phyloP scores from a whole-genome alignment of 164 flowering plant genomes.

The Macadamia integrifolia region DNA sequence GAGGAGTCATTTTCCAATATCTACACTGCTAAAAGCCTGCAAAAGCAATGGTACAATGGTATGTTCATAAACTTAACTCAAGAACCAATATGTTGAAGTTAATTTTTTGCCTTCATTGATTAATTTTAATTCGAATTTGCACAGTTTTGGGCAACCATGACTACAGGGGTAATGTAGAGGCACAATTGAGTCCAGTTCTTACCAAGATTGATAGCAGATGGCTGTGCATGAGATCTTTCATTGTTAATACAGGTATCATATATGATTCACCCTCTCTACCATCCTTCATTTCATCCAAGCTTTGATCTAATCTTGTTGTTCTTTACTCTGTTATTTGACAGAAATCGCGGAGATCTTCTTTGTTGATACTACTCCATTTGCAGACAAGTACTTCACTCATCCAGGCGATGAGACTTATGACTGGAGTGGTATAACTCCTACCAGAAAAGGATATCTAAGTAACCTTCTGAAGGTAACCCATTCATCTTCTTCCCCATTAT shows the following conservation, averaged over 20 bases:
- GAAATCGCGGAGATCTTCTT: constrained; percentile 45
- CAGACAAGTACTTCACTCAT: constrained; percentile 34
- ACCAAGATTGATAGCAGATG: constrained; percentile 57
- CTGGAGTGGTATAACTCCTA: constrained; percentile 38
- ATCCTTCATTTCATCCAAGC: no score
- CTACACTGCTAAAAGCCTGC: constrained; percentile 62
- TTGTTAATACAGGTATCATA: constrained; percentile 64
- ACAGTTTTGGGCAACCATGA: constrained; percentile 96
- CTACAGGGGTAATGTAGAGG: constrained; percentile 77
- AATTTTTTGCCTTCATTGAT: not conserved
- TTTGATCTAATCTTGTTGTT: not conserved
- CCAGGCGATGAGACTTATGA: constrained; percentile 32
- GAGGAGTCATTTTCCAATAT: constrained; percentile 51
- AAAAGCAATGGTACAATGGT: constrained; percentile 73
- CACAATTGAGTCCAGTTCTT: constrained; percentile 74
- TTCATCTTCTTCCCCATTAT: not conserved
- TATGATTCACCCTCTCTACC: not conserved
- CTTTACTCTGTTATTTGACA: constrained; percentile 3
- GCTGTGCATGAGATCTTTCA: constrained; percentile 74
- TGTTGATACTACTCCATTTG: constrained; percentile 51
- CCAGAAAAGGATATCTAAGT: constrained; percentile 24
- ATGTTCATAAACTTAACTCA: constrained; percentile 9
- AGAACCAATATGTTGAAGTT: not conserved
- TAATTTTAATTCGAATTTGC: not conserved
- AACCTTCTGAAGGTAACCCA: constrained; percentile 26